phyloP scores from a whole-genome alignment of 192 early-diverging fungal species.

The Coemansia sp. region DNA sequence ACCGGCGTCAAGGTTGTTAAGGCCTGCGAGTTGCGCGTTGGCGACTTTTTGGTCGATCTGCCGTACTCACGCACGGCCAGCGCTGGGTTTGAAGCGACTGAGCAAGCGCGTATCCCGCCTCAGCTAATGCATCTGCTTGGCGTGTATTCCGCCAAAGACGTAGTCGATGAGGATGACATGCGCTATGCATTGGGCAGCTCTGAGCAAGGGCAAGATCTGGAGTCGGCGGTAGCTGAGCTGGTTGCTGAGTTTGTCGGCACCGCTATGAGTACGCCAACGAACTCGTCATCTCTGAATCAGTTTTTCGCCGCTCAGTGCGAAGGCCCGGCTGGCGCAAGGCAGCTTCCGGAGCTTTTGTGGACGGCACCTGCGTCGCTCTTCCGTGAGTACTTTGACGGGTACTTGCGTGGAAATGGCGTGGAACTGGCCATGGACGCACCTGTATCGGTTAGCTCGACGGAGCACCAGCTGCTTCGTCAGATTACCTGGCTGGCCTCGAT shows the following conservation, averaged over 20 bases:
- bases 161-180: not conserved
- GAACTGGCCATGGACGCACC: not conserved
- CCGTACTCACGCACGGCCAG: slow-evolving; percentile 35
- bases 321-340: not conserved
- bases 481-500: slow-evolving; percentile 53
- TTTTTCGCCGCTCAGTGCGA: slow-evolving; percentile 41
- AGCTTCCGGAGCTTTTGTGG: slow-evolving; percentile 45
- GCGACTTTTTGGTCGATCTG: slow-evolving; percentile 48
- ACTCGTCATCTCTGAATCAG: slow-evolving; percentile 22
- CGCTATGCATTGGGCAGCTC: slow-evolving; percentile 10
- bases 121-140: slow-evolving; percentile 35
- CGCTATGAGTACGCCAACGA: not conserved
- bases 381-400: slow-evolving; percentile 32
- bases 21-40: slow-evolving; percentile 42
- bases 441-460: slow-evolving; percentile 12
- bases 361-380: slow-evolving; percentile 17
- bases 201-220: not conserved
- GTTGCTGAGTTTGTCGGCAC: not conserved
- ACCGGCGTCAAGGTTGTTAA: slow-evolving; percentile 33
- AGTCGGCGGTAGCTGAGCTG: not conserved
- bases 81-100: slow-evolving; percentile 16
- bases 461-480: slow-evolving; percentile 35
- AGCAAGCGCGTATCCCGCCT: slow-evolving; percentile 15
- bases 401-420: slow-evolving; percentile 4
- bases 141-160: slow-evolving; percentile 23